Evolutionary conservation across 768 basidiomycete genomes (phyloP).

Genomic region (Suillus luteus): DNA sequence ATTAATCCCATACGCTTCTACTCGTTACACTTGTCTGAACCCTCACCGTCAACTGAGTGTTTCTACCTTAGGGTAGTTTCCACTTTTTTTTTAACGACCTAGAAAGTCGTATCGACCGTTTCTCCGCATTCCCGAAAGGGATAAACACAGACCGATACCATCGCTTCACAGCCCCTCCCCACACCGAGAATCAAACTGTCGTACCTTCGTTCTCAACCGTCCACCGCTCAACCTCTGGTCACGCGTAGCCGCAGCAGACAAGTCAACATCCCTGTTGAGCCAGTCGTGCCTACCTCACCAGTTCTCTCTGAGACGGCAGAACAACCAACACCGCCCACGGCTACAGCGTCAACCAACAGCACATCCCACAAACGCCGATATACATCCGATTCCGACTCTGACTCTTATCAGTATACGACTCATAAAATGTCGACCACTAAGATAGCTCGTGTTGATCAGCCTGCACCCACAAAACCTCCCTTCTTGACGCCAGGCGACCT

Average conservation of each 20-base stretch:
- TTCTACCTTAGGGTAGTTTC: too few species aligned
- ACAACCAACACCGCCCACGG: too few species aligned
- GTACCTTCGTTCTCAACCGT: background rate
- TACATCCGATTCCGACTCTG: background rate
- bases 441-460: background rate
- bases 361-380: background rate
- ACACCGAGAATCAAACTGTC: background rate
- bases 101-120: background rate
- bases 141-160: too few species aligned
- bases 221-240: background rate
- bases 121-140: too few species aligned
- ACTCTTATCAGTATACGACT: background rate
- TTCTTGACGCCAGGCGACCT: background rate
- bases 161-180: background rate
- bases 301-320: background rate
- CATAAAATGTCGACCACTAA: background rate
- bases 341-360: too few species aligned
- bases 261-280: background rate
- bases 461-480: too few species aligned
- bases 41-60: too few species aligned
- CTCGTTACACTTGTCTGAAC: too few species aligned
- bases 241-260: background rate
- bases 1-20: too few species aligned
- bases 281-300: background rate
- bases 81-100: background rate